Percentiles rank a stretch among this genome's conserved stretches.
phyloP scores from a whole-genome alignment of 2,329 filamentous ascomycete genomes.

The Rhexocercosporidium sp. region DNA sequence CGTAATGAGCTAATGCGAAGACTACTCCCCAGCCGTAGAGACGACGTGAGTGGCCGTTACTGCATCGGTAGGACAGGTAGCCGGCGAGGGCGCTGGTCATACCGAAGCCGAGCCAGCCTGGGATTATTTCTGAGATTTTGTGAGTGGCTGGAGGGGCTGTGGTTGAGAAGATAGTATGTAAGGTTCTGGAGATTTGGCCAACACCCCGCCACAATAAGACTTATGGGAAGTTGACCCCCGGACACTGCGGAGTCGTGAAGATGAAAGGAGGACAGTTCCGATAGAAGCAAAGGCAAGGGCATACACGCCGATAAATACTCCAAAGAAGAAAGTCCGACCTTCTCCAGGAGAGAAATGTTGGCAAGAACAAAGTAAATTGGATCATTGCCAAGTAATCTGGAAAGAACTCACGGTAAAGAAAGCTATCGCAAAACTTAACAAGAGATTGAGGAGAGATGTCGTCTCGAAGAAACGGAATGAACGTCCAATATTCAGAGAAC shows the following conservation, averaged over 20 bases:
- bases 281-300: too few relatives aligned
- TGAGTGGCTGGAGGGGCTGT: neutral
- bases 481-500: conserved; percentile 23
- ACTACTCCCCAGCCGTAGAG: conserved; percentile 27
- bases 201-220: too few relatives aligned
- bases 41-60: neutral
- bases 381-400: too few relatives aligned
- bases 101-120: conserved; percentile 20
- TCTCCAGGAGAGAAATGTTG: neutral
- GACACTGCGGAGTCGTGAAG: too few relatives aligned
- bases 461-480: conserved; percentile 25
- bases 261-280: too few relatives aligned
- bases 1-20: conserved; percentile 22
- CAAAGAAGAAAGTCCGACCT: too few relatives aligned
- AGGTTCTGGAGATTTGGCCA: too few relatives aligned
- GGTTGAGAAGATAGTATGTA: too few relatives aligned
- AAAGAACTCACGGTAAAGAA: conserved; percentile 14
- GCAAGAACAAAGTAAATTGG: too few relatives aligned
- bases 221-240: too few relatives aligned
- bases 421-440: conserved; percentile 21
- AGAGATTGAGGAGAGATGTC: conserved; percentile 19
- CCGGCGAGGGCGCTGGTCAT: conserved; percentile 16
- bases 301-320: too few relatives aligned
- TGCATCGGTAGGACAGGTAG: conserved; percentile 10
- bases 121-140: conserved; percentile 5